Base-by-base conservation (phyloP, 1,284 basidiomycete species). In the Cystobasidium pallidum region DNA sequence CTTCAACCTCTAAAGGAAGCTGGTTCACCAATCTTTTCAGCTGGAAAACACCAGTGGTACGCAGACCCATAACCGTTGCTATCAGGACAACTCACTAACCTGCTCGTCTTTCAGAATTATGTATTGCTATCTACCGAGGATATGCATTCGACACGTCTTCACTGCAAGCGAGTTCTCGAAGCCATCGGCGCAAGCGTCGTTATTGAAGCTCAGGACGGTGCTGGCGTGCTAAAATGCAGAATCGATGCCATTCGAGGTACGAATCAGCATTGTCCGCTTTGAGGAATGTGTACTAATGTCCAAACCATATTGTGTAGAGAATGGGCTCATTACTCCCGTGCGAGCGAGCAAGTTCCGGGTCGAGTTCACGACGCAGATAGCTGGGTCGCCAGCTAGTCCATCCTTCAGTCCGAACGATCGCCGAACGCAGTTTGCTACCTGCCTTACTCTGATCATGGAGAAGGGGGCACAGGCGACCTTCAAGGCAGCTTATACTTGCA, bases 21-120 rank as follows among this genome's bases (percentile, higher is more conserved):
- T 97, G 94, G 94, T 88, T 98, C 76, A 87, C 88, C 65, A 90
- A 89, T 75, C 85, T 96, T 57, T 95, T 97, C 86, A 90, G 88
- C 79, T 89, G 91, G 84, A 91, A 89, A 78, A 88, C 68, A 6
- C 66, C 66, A 24, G 66, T 75, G 30, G 75, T 78, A 21, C 11
- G 43, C 19, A 43, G 36, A 2, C n/a, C 47, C 13, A 28, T 41
- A 2, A 62, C 7, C 41, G 7, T 17, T 8, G 15, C 0, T 64
- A 17, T 62, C 32, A n/a, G 0, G 1, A 62, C 8, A 26, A 3
- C 49, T 51, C 26, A 32, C 41, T n/a, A n/a, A n/a, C 52, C 17
- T 43, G 21, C 3, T 17, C 21, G 19, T 6, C 21, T 3, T 55
- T 32, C 41, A 89, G 78, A 83, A 84, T 17, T 87, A 86, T 73